Evolutionary conservation across 495 filamentous ascomycete species (phyloP), one percentile per base, ranked within the genome.

Genomic region (Aspergillus wentii): DNA sequence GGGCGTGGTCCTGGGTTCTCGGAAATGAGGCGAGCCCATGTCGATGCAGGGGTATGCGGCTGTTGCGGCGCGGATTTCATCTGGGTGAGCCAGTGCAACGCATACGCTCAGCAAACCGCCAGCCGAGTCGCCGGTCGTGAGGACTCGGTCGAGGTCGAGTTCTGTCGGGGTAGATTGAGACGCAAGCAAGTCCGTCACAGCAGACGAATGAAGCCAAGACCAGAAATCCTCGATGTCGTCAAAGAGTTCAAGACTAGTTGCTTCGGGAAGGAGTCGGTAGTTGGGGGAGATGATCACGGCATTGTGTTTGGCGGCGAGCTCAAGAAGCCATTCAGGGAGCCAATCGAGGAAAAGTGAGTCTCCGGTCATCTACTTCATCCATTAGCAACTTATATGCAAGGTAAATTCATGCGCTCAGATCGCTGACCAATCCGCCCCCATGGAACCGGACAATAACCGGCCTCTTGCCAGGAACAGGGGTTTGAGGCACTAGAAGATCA

Each of bases 221-320:
- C 65, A 72, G 41, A 72, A 70, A 44, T 64, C 57, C 11, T 50
- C 34, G 7, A 73, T 19, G 39, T 75, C 71, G 7, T 58, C 49
- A 14, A 71, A 43, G 28, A 68, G 51, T 19, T 71, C 57, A 17
- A 52, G 26, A 23, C 65, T 64, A n/a, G 20, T 65, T 17, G 61
- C 43, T 40, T 75, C 71, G 19, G 70, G 68, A 9, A 68, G 28
- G 14, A 75, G 60, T 11, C 69, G 68, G 51, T 75, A 70, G 54
- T 72, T 58, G 3, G 54, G 46, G 4, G 56, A 40, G 1, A 67
- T 41, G 18, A 63, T 57, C 8, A 68, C 53, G 19, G 66, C 66
- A 23, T 22, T 18, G 13, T 49, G 16, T 22, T 21, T 34, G 8
- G 35, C 18, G 4, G 52, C 34, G 9, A 56, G 41, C 5, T 56